Conservation (phyloP, 805 yeast species). For the Zygosaccharomyces bailii region DNA sequence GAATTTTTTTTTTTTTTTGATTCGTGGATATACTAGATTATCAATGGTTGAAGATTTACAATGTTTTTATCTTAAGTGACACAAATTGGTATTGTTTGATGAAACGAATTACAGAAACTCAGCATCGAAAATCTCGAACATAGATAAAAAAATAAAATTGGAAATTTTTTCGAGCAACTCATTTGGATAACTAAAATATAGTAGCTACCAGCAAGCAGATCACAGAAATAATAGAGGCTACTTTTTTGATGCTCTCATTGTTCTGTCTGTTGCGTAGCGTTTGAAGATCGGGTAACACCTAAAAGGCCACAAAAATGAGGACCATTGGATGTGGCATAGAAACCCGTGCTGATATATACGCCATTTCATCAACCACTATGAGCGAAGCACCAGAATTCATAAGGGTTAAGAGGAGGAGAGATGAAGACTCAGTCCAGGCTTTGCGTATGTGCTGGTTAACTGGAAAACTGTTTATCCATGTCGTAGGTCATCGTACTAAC, state of each 20-base stretch:
- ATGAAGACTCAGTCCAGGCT: slow-evolving; percentile 86
- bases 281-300: slow-evolving; percentile 1
- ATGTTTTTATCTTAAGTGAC: too few relatives aligned
- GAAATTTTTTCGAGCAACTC: too few relatives aligned
- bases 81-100: too few relatives aligned
- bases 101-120: too few relatives aligned
- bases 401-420: slow-evolving; percentile 81
- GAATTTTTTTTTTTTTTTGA: neutral
- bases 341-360: neutral
- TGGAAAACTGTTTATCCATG: neutral
- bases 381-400: slow-evolving; percentile 54
- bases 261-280: too few relatives aligned
- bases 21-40: neutral
- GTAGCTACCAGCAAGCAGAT: too few relatives aligned
- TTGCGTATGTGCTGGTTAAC: slow-evolving; percentile 38
- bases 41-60: too few relatives aligned
- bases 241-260: neutral
- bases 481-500: slow-evolving; percentile 1
- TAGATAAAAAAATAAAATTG: too few relatives aligned
- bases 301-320: neutral
- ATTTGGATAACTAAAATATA: too few relatives aligned
- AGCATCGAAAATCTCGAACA: too few relatives aligned
- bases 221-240: too few relatives aligned
- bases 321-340: neutral
- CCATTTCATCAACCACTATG: slow-evolving; percentile 7